Conservation (phyloP, 208 protist genomes). For the Sergeia podlipaevii region DNA sequence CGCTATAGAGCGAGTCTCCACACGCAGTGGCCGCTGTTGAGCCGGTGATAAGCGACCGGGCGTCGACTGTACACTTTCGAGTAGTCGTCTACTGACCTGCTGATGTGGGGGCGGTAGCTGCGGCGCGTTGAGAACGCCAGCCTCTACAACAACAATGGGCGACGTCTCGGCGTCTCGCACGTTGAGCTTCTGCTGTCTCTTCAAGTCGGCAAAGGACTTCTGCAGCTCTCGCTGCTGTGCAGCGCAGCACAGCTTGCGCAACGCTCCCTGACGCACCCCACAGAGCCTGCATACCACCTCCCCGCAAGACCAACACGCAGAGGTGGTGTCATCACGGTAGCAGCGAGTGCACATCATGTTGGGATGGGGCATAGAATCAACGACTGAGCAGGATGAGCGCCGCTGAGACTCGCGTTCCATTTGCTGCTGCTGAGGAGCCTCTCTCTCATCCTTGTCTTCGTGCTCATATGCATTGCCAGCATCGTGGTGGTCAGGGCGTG, state of each 20-base stretch:
- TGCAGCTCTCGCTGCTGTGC: slow-evolving; percentile 23
- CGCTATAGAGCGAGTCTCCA: too few relatives aligned
- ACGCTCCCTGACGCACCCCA: slow-evolving; percentile 16
- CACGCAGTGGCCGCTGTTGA: too few relatives aligned
- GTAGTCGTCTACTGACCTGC: too few relatives aligned
- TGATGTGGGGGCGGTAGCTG: too few relatives aligned
- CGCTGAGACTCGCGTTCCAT: neutral
- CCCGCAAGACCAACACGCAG: slow-evolving; percentile 36
- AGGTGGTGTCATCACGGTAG: slow-evolving; percentile 37
- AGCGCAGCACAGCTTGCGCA: slow-evolving; percentile 26
- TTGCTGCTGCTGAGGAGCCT: slow-evolving; percentile 1
- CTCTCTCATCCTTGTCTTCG: neutral
- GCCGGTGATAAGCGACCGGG: too few relatives aligned
- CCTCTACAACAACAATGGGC: neutral
- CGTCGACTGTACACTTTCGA: too few relatives aligned
- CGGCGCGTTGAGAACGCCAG: neutral
- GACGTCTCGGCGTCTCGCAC: too few relatives aligned
- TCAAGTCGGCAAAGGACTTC: too few relatives aligned
- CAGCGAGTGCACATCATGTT: slow-evolving; percentile 32
- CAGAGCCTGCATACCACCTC: slow-evolving; percentile 57
- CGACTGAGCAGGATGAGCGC: too few relatives aligned
- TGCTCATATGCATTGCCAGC: neutral
- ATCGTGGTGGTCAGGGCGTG: neutral
- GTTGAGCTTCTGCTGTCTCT: too few relatives aligned
- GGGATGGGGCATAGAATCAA: slow-evolving; percentile 17